Evolutionary conservation across 2,329 filamentous ascomycete genomes (phyloP), one percentile per base, ranked within the genome.

Genomic region (Bretziella fagacearum): DNA sequence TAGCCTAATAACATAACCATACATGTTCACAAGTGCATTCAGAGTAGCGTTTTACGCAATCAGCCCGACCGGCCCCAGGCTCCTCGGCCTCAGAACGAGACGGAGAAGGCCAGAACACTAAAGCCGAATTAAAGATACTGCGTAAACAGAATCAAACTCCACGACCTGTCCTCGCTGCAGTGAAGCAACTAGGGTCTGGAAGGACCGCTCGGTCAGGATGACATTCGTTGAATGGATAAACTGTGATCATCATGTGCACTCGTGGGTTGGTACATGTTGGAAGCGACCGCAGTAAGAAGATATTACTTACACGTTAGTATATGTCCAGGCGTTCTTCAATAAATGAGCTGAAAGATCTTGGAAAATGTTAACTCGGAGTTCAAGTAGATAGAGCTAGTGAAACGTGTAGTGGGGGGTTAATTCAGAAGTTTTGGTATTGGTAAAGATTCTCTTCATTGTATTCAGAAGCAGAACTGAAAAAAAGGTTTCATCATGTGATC

Each of bases 381-480:
- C n/a, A n/a, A 15, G 20, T n/a, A 29, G 13, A 35, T 22, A 29
- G 6, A 6, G 32, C 32, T 22, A 47, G 29, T 44, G 40, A 32
- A 15, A 7, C 7, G 22, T 41, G n/a, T 23, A n/a, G 15, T 22
- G 44, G 10, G 44, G 10, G n/a, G 15, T 36, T 46, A 15, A 7
- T 36, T 47, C 46, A 48, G 46, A 48, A 15, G 40, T 43, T 44
- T 48, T 48, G 46, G 39, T 47, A 78, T 68, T 79, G 74, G 75
- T 78, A 75, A 69, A 66, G 65, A 61, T 40, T 52, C 33, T 79
- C 77, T 71, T 78, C 76, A 80, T 65, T 62, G 55, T 60, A 58
- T 56, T 81, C 77, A 81, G 77, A 72, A 81, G 77, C 77, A 81
- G 77, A 81, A 81, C 77, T 81, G 77, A 67, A 66, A 65, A 62